Evolutionary conservation across 805 yeast genomes (phyloP).

Genomic region (Lachancea sp.): DNA sequence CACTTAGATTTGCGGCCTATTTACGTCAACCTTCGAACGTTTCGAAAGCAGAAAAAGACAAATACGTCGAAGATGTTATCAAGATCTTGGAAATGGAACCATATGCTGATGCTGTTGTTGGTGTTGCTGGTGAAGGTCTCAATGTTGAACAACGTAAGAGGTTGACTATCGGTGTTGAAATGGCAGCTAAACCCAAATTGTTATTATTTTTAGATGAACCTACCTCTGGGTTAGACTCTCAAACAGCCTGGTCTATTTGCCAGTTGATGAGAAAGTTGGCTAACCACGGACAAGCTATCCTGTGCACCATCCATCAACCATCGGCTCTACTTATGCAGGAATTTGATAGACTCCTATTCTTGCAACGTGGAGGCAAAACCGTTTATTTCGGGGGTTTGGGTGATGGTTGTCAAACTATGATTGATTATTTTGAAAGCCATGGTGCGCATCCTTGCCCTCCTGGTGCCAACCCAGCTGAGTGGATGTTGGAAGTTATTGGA

Average conservation of each 20-base stretch:
- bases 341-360: slow-evolving; percentile 59
- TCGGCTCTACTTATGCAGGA: slow-evolving; percentile 63
- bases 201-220: slow-evolving; percentile 65
- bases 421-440: slow-evolving; percentile 56
- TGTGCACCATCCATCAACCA: slow-evolving; percentile 76
- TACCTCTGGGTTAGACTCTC: slow-evolving; percentile 64
- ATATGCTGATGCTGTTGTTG: slow-evolving; percentile 75
- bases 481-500: slow-evolving; percentile 85
- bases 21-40: slow-evolving; percentile 61
- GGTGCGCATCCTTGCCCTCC: slow-evolving; percentile 65
- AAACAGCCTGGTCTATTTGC: slow-evolving; percentile 64
- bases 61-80: slow-evolving; percentile 64
- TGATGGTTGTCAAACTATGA: slow-evolving; percentile 48
- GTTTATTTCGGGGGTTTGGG: slow-evolving; percentile 80
- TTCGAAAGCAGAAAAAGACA: slow-evolving; percentile 52
- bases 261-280: slow-evolving; percentile 61
- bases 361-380: slow-evolving; percentile 71
- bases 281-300: slow-evolving; percentile 64
- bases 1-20: slow-evolving; percentile 63
- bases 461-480: slow-evolving; percentile 77
- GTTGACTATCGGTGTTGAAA: slow-evolving; percentile 63
- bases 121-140: slow-evolving; percentile 66
- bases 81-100: slow-evolving; percentile 59
- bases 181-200: slow-evolving; percentile 62
- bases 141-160: slow-evolving; percentile 66